Evolutionary conservation across 2,329 filamentous ascomycete species (phyloP).

Genomic region (Phyllosticta citriasiana): DNA sequence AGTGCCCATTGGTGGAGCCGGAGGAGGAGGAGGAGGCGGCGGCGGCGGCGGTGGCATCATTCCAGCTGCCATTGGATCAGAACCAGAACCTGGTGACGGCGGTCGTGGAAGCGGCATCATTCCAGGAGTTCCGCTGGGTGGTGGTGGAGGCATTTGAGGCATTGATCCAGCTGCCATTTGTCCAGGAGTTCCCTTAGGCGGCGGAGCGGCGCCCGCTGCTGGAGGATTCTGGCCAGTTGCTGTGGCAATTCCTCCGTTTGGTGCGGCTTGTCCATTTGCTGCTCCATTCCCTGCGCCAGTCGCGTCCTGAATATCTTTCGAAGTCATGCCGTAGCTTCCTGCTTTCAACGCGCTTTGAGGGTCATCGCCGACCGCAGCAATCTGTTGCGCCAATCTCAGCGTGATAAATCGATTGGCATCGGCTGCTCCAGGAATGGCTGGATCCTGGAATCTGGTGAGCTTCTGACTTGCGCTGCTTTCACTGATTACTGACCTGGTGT

Average conservation of each 20-base stretch:
- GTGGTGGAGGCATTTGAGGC: not conserved
- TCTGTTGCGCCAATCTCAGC: conserved; percentile 49
- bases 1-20: not conserved
- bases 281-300: conserved; percentile 41
- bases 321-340: conserved; percentile 47
- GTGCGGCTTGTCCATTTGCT: conserved; percentile 14
- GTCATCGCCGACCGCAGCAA: conserved; percentile 52
- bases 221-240: not conserved
- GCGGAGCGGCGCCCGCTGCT: not conserved
- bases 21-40: too few species aligned
- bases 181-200: not conserved
- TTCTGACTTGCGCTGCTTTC: not conserved
- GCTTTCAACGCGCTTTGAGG: conserved; percentile 50
- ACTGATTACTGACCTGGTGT: conserved; percentile 38
- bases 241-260: not conserved
- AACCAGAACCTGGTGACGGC: too few species aligned
- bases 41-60: too few species aligned
- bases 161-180: not conserved
- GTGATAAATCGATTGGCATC: conserved; percentile 52
- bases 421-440: conserved; percentile 48
- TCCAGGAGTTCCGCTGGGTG: not conserved
- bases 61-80: not conserved
- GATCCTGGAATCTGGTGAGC: conserved; percentile 35
- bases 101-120: not conserved
- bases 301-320: conserved; percentile 45